These are phyloP conservation scores for Taphrina populina DNA, from an alignment of 1,139 yeast species.

Conservation along the genomic window DNA sequence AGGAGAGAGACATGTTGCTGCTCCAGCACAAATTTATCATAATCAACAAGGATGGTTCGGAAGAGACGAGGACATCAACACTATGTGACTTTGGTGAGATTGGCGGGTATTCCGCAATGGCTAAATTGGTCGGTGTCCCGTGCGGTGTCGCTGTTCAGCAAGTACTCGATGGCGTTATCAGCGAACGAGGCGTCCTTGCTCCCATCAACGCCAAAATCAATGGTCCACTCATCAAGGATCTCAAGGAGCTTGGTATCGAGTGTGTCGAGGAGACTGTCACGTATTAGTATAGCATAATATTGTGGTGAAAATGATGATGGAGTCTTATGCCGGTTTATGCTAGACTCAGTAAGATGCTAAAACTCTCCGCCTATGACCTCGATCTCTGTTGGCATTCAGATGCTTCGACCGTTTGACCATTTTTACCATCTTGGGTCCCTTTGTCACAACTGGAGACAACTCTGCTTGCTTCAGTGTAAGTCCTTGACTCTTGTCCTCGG, in stretches of 20 bases:
- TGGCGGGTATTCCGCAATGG: constrained; percentile 96
- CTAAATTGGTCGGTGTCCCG: constrained; percentile 96
- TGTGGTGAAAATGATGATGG: no score
- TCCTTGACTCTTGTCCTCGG: no score
- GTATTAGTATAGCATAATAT: no score
- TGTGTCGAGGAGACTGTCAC: constrained; percentile 73
- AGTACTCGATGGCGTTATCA: constrained; percentile 78
- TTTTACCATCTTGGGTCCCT: no score
- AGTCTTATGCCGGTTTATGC: no score
- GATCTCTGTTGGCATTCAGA: no score
- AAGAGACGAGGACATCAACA: constrained; percentile 91
- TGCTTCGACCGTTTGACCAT: no score
- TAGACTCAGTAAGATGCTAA: no score
- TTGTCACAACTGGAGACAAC: no score
- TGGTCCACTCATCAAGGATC: constrained; percentile 83
- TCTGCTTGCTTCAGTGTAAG: no score
- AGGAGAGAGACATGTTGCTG: constrained; percentile 91
- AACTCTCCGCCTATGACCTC: no score
- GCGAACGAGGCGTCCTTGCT: constrained; percentile 77
- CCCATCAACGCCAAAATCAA: constrained; percentile 90
- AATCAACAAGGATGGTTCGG: constrained; percentile 90
- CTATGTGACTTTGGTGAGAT: constrained; percentile 91
- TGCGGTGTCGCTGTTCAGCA: constrained; percentile 93
- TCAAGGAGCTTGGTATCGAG: constrained; percentile 83
- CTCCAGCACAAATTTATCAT: constrained; percentile 97